These are phyloP conservation scores for Leishmania turanica DNA, from an alignment of 208 protist species.

Conservation along the genomic window DNA sequence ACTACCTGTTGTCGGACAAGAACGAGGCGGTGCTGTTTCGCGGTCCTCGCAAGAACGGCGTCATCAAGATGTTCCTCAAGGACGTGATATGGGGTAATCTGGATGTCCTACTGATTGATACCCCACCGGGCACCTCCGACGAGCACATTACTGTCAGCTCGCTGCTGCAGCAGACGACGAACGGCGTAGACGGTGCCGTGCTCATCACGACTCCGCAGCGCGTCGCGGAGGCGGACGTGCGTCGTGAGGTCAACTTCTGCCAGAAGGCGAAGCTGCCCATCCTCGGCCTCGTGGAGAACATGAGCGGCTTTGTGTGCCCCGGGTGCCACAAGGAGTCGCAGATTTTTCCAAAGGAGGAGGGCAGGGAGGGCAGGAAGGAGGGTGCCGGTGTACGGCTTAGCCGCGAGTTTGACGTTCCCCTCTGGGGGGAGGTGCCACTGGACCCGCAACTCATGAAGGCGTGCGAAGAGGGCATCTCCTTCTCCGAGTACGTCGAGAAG, in stretches of 20 bases:
- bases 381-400: slow-evolving; percentile 81
- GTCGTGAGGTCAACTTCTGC: slow-evolving; percentile 99
- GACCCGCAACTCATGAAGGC: slow-evolving; percentile 92
- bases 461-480: slow-evolving; percentile 86
- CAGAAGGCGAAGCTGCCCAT: slow-evolving; percentile 95
- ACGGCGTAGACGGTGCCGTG: slow-evolving; percentile 89
- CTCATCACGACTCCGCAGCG: slow-evolving; percentile 99
- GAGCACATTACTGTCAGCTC: slow-evolving; percentile 98
- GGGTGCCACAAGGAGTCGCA: slow-evolving; percentile 92
- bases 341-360: slow-evolving; percentile 86
- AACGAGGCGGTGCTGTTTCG: slow-evolving; percentile 99
- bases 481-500: slow-evolving; percentile 49
- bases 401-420: slow-evolving; percentile 78
- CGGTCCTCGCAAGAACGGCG: slow-evolving; percentile 97
- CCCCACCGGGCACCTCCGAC: slow-evolving; percentile 99
- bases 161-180: slow-evolving; percentile 87
- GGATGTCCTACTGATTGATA: slow-evolving; percentile 99
- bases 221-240: slow-evolving; percentile 98
- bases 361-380: slow-evolving; percentile 34
- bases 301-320: slow-evolving; percentile 98
- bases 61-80: slow-evolving; percentile 99
- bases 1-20: slow-evolving; percentile 96
- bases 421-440: slow-evolving; percentile 88
- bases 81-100: slow-evolving; percentile 98
- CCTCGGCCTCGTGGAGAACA: slow-evolving; percentile 99